Evolutionary conservation across 2,329 filamentous ascomycete species (phyloP), one percentile per base, ranked within the genome.

Genomic region (Penicillium glabrum): DNA sequence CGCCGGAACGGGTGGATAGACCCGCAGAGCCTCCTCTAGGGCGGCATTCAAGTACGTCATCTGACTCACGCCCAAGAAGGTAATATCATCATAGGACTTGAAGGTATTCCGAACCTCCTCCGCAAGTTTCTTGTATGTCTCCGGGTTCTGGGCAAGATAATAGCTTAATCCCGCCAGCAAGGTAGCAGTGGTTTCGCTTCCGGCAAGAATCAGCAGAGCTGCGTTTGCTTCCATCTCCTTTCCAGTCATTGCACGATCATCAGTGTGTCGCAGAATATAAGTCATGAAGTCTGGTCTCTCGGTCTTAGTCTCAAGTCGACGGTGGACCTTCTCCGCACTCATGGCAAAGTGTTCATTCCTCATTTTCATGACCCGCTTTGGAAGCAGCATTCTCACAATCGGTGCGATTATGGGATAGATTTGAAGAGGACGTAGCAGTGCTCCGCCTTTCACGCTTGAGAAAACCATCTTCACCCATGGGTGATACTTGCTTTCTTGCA

Each of bases 141-240:
- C 16, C 0, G 66, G 62, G 26, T 75, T 69, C 26, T 58, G 66
- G 7, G 76, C 58, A 0, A 78, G 64, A 45, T 63, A 64, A 14
- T 69, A 79, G 0, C 72, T 75, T 9, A 73, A 48, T 5, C 75
- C 78, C 8, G 69, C 71, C 1, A 80, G 63, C 8, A 75, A 50
- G 0, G 73, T 78, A 0, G 78, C 78, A 0, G 77, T 76, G 0
- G 79, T 80, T 53, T 81, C 78, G 21, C 73, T 75, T 1, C 78
- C 79, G 2, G 77, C 79, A 7, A 76, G 51, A 61, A 80, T 77
- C 35, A 80, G 68, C 0, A 76, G 27, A 2, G 61, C 58, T 0
- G 71, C 64, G 50, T 76, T 77, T 0, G 69, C 56, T 21, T 77
- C 67, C 66, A 80, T 76, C 46, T 81, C 75, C 1, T 45, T 55